phyloP scores from a whole-genome alignment of 2,329 filamentous ascomycete species.

The Didymella pomorum region DNA sequence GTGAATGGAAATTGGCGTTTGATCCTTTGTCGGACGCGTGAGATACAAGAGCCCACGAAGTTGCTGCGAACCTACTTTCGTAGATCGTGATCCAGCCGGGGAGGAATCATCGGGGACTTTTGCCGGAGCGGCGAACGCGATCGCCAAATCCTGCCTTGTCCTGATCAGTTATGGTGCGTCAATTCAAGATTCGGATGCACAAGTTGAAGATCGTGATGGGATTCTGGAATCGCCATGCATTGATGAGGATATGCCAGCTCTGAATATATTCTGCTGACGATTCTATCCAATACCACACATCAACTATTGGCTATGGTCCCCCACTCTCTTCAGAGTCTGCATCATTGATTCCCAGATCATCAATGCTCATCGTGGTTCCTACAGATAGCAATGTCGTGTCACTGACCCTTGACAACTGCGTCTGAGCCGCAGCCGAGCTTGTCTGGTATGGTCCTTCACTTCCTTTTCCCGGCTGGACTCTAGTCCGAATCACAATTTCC shows the following conservation, averaged over 20 bases:
- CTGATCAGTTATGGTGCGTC: neutral
- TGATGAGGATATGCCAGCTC: neutral
- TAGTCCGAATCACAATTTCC: neutral
- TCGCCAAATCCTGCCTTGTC: conserved; percentile 4
- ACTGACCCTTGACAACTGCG: neutral
- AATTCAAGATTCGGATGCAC: neutral
- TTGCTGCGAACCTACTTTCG: neutral
- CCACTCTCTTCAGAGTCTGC: no score
- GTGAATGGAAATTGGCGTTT: neutral
- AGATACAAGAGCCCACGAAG: neutral
- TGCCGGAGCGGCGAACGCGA: conserved; percentile 5
- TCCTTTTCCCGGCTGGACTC: neutral
- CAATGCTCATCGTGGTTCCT: no score
- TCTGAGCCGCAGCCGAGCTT: neutral
- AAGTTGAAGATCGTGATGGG: neutral
- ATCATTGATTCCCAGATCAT: no score
- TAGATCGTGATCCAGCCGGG: neutral
- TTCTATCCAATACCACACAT: neutral
- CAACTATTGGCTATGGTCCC: neutral
- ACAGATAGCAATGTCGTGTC: neutral
- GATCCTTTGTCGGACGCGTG: neutral
- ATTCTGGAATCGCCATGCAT: conserved; percentile 1
- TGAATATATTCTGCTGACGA: neutral
- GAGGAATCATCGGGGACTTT: neutral
- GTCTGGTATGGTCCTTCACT: neutral